phyloP scores from a whole-genome alignment of 2,329 filamentous ascomycete species.

The Eurotiales sp. region DNA sequence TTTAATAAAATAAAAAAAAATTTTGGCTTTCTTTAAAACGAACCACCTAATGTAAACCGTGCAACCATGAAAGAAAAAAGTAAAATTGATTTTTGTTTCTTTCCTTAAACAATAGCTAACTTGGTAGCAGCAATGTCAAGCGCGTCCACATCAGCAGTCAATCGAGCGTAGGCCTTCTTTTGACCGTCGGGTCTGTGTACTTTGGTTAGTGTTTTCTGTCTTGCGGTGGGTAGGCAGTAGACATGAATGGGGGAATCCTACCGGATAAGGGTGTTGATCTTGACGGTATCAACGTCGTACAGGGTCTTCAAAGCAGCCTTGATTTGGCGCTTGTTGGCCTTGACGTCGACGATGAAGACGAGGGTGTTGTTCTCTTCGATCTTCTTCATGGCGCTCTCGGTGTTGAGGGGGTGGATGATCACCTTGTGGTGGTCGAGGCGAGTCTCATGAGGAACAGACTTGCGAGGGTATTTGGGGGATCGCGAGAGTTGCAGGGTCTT shows the following conservation, averaged over 20 bases:
- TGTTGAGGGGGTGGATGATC: conserved; percentile 97
- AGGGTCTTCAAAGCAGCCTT: conserved; percentile 98
- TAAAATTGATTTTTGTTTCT: conserved; percentile 22
- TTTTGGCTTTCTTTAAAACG: conserved; percentile 32
- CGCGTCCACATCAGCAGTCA: conserved; percentile 95
- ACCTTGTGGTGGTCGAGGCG: conserved; percentile 97
- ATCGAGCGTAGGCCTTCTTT: conserved; percentile 98
- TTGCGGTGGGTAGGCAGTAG: conserved; percentile 12
- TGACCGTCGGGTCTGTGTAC: conserved; percentile 71
- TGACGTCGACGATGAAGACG: conserved; percentile 93
- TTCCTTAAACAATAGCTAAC: conserved; percentile 86
- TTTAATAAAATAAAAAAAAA: conserved; percentile 13
- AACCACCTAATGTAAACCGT: conserved; percentile 43
- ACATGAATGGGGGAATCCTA: conserved; percentile 40
- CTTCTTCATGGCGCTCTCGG: conserved; percentile 99
- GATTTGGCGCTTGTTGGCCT: conserved; percentile 99
- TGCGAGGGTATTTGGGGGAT: conserved; percentile 92
- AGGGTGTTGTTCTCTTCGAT: conserved; percentile 99
- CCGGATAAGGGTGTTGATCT: conserved; percentile 99
- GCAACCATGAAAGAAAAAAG: conserved; percentile 41
- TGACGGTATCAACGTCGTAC: conserved; percentile 95
- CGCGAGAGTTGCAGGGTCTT: conserved; percentile 94
- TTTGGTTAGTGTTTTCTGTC: conserved; percentile 30
- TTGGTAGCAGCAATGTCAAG: conserved; percentile 99
- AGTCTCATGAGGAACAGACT: conserved; percentile 83